Base-by-base conservation (phyloP, 768 basidiomycete species). In the Hericium erinaceus region DNA sequence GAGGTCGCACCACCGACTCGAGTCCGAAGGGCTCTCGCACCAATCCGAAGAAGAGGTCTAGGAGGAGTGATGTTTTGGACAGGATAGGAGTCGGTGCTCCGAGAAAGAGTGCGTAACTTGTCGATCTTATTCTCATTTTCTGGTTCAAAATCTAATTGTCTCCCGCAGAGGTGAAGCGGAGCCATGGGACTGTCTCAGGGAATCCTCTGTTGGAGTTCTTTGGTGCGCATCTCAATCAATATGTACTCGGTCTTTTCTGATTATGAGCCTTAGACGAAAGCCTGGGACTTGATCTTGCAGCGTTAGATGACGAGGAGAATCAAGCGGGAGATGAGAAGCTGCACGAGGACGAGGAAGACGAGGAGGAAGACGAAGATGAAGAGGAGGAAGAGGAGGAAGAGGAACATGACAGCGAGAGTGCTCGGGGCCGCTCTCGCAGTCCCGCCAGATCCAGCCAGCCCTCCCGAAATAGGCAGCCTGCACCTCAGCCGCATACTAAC, bases 121-220 rank as follows among this genome's bases (percentile, higher is more conserved):
- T 15, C 10, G 22, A 20, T 24, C 15, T 11, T 46, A 4, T 50
- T 28, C 18, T 15, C 44, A 39, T 49, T 28, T 33, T 39, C 33
- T 39, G 20, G 38, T 15, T n/a, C 15, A 6, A 22, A 16, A 22
- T 44, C 1, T 46, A 2, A 16, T 16, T 52, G 38, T 38, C 18
- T 26, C 2, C 20, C 24, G n/a, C 49, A 55, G 49, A 40, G 39
- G n/a, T 12, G 38, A 26, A 60, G 54, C 58, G 55, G 44, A 26
- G 33, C 39, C 33, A 59, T 60, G 49, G 56, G 52, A 13, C 26
- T 49, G 5, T 28, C 13, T 59, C 60, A 13, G 60, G 61, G 22
- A 69, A 69, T 39, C 63, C 65, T 24, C 61, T 69, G 8, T 24
- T 62, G 51, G 61, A 66, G n/a, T 63, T 60, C 49, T 68, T 68